A percentile compares a stretch with the other conserved stretches of the same genome.
phyloP scores from a whole-genome alignment of 192 early-diverging fungal genomes.

The Umbelopsis isabellina region DNA sequence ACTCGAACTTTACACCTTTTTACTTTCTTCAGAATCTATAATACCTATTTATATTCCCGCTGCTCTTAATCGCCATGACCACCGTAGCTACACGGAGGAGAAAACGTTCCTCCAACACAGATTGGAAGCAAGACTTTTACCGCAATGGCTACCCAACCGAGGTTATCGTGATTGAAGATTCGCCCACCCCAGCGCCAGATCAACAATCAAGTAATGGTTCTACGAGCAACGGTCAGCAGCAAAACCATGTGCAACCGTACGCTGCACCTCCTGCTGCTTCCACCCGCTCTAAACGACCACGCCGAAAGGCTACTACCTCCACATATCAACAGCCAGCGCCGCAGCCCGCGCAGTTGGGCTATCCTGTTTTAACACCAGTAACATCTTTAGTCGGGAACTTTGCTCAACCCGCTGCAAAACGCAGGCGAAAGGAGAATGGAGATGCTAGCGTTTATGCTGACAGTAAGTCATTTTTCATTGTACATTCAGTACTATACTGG shows the following conservation, averaged over 20 bases:
- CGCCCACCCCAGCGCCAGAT: slow-evolving; percentile 31
- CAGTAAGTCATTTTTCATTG: neutral
- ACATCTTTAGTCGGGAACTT: slow-evolving; percentile 18
- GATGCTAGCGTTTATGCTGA: slow-evolving; percentile 1
- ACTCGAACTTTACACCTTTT: slow-evolving; percentile 5
- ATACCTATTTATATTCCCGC: neutral
- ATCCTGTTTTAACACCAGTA: slow-evolving; percentile 15
- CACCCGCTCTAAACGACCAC: slow-evolving; percentile 34
- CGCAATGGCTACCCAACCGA: slow-evolving; percentile 46
- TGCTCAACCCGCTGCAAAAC: slow-evolving; percentile 14
- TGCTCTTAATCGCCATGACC: neutral
- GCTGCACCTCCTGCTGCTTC: slow-evolving; percentile 32
- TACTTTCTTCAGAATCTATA: neutral
- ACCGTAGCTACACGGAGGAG: slow-evolving; percentile 21
- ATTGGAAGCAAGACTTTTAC: slow-evolving; percentile 47
- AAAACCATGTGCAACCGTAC: slow-evolving; percentile 4
- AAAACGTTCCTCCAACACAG: slow-evolving; percentile 18
- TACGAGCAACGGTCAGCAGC: neutral
- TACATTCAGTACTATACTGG: neutral
- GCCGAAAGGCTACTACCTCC: slow-evolving; percentile 9
- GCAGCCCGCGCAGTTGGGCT: neutral
- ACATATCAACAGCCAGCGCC: neutral
- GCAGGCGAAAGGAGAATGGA: slow-evolving; percentile 17
- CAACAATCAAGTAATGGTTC: neutral
- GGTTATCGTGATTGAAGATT: slow-evolving; percentile 48